These are phyloP conservation scores for Candida sp. DNA, from an alignment of 1,139 yeast genomes.

Conservation along the genomic window DNA sequence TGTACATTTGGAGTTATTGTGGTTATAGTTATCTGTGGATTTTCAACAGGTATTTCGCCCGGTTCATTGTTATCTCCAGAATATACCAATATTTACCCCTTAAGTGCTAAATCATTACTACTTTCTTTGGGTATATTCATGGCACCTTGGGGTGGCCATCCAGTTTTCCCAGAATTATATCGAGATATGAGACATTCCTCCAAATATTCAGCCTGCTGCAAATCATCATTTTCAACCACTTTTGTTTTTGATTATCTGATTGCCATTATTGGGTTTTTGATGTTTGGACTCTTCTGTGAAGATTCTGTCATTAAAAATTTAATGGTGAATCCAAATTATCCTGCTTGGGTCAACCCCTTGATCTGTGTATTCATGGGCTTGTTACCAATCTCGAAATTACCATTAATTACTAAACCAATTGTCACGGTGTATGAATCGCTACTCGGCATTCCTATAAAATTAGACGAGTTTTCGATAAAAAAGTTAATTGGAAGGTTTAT, in stretches of 20 bases:
- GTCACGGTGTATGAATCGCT: conserved; percentile 36
- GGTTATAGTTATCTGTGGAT: conserved; percentile 60
- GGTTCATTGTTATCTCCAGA: conserved; percentile 67
- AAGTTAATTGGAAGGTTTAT: conserved; percentile 27
- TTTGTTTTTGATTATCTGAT: conserved; percentile 29
- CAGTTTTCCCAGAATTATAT: conserved; percentile 77
- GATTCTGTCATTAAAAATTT: conserved; percentile 40
- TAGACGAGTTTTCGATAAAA: conserved; percentile 4
- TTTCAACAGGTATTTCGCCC: conserved; percentile 50
- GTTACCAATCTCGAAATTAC: conserved; percentile 39
- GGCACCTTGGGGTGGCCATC: conserved; percentile 93
- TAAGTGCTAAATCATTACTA: conserved; percentile 43
- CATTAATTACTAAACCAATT: conserved; percentile 37
- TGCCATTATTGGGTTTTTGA: conserved; percentile 35
- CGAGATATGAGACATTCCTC: conserved; percentile 79
- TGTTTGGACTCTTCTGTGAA: conserved; percentile 35
- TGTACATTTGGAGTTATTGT: conserved; percentile 65
- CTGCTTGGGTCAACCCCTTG: conserved; percentile 24
- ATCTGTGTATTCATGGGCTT: conserved; percentile 37
- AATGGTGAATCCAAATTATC: conserved; percentile 31
- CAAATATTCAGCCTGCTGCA: conserved; percentile 26
- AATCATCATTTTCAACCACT: conserved; percentile 31
- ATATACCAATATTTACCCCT: conserved; percentile 49
- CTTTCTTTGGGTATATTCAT: conserved; percentile 71
- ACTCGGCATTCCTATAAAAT: conserved; percentile 11